Conservation (phyloP, 106 monocot species). For the Acorus calamus region DNA sequence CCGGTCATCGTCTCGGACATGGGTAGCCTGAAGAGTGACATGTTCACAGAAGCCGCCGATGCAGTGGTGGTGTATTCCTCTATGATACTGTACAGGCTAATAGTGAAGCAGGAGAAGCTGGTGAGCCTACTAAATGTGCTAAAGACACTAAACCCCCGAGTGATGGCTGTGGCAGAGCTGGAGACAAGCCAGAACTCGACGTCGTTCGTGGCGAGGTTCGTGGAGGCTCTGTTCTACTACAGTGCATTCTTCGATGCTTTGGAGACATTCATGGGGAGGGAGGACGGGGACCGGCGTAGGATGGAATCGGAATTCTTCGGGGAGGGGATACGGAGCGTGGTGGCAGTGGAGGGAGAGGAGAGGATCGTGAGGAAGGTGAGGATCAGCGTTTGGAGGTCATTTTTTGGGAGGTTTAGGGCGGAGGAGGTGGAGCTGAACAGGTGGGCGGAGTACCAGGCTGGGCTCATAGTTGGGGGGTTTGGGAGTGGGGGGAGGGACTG, state of each 20-base stretch:
- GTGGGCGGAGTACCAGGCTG: constrained; percentile 7
- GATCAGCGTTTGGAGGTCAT: not conserved
- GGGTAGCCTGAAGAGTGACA: not conserved
- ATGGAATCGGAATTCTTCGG: not conserved
- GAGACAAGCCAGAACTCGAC: not conserved
- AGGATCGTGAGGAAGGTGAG: not conserved
- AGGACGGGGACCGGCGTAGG: not conserved
- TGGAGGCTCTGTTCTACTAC: not conserved
- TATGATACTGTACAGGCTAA: not conserved
- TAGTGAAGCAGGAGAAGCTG: not conserved
- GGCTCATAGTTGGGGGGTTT: constrained; percentile 9
- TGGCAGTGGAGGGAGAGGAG: too few relatives aligned
- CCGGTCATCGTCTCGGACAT: not conserved
- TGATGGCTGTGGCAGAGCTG: not conserved
- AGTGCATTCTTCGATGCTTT: not conserved
- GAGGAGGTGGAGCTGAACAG: constrained; percentile 6
- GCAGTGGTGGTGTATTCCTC: not conserved
- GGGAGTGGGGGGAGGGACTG: not conserved
- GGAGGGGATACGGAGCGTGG: not conserved
- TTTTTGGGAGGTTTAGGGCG: constrained; percentile 1
- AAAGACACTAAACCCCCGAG: not conserved
- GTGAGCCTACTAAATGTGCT: not conserved
- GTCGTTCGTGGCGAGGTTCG: not conserved
- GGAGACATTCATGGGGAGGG: not conserved
- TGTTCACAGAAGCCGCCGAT: not conserved